Evolutionary conservation across 2,329 filamentous ascomycete genomes (phyloP).

Genomic region (Diaporthe australafricana): DNA sequence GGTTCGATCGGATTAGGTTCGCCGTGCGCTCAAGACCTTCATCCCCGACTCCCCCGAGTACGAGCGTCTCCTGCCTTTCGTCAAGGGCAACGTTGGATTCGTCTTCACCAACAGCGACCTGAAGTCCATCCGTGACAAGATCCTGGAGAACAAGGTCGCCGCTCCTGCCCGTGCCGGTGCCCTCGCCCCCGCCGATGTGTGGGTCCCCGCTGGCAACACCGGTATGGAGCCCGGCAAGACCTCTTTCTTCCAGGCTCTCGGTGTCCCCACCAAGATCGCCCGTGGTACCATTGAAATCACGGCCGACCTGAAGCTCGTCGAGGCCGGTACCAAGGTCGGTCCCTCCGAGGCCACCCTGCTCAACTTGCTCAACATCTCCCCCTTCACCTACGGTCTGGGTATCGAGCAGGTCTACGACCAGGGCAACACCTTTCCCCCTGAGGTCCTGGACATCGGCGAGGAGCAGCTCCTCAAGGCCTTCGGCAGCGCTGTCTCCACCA

Average conservation of each 20-base stretch:
- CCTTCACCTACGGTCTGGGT: constrained; percentile 99
- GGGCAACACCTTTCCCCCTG: constrained; percentile 89
- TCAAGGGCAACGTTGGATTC: constrained; percentile 98
- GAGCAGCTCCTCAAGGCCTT: constrained; percentile 91
- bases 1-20: constrained; percentile 68
- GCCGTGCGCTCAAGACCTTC: constrained; percentile 97
- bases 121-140: constrained; percentile 92
- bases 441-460: constrained; percentile 93
- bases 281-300: constrained; percentile 99
- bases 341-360: constrained; percentile 98
- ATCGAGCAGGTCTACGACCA: constrained; percentile 97
- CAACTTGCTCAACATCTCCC: constrained; percentile 99
- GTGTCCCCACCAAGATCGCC: constrained; percentile 99
- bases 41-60: constrained; percentile 92
- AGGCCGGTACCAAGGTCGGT: constrained; percentile 93
- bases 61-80: constrained; percentile 94
- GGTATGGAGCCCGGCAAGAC: constrained; percentile 99
- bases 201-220: constrained; percentile 96
- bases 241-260: constrained; percentile 99
- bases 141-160: constrained; percentile 96
- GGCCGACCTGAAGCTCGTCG: constrained; percentile 95
- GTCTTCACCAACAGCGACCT: constrained; percentile 99
- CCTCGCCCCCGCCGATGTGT: constrained; percentile 92
- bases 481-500: constrained; percentile 83
- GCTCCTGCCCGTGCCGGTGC: constrained; percentile 98